Conservation (phyloP, 305 asterid genomes). For the Fraxinus paxiana region DNA sequence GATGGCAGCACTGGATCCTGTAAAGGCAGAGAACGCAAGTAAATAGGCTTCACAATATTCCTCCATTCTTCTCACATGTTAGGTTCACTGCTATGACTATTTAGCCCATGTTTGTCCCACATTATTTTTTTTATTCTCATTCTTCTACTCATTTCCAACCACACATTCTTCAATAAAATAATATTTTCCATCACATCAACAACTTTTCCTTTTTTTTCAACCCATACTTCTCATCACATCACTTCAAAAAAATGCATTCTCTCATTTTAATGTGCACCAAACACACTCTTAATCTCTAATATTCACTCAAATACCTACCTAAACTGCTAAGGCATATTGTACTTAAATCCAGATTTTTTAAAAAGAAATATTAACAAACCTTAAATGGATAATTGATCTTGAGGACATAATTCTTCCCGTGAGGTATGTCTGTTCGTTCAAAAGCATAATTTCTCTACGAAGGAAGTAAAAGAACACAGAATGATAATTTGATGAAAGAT, state of each 20-base stretch:
- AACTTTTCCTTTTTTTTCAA: no score
- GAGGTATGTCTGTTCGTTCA: constrained; percentile 81
- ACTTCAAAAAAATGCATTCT: no score
- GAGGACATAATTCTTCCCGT: constrained; percentile 75
- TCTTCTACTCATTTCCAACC: no score
- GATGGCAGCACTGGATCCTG: constrained; percentile 90
- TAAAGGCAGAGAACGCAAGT: constrained; percentile 26
- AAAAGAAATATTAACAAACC: constrained; percentile 36
- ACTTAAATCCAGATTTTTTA: background rate
- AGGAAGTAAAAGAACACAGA: constrained; percentile 14
- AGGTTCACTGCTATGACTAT: constrained; percentile 3
- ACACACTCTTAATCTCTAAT: no score
- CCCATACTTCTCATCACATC: no score
- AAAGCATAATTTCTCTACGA: constrained; percentile 88
- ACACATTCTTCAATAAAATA: no score
- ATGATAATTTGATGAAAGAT: background rate
- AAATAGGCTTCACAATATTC: constrained; percentile 9
- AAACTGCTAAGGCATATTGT: constrained; percentile 9
- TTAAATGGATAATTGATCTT: constrained; percentile 84
- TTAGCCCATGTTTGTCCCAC: no score
- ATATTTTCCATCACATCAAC: no score
- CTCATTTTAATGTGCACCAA: no score
- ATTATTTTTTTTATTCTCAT: no score
- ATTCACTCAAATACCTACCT: constrained; percentile 2
- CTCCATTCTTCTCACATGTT: constrained; percentile 21